Base-by-base conservation (phyloP, 23 red algal species). In the Gracilaria gracilis region DNA sequence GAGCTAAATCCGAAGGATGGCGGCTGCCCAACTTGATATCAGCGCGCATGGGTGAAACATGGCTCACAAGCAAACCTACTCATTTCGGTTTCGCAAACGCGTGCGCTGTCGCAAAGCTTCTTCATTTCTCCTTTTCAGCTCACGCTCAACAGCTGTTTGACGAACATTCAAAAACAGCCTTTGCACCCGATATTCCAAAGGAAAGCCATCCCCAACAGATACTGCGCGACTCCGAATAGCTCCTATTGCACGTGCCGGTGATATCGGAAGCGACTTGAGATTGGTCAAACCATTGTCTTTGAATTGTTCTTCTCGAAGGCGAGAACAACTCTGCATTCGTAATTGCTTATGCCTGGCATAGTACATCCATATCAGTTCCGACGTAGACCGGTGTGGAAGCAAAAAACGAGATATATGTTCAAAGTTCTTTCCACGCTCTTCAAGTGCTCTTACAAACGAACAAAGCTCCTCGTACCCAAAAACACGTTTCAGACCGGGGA, bases 281-380 rank as follows among this genome's bases (percentile, higher is more conserved):
- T 11, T 23, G 20, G 70, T 47, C 29, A 27, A 32, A 28, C 71
- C 71, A 51, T 84, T 77, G 75, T 87, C 75, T 49, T 67, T 66
- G 39, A 76, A 66, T 15, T 49, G 40, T 4, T 93, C 90, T 23
- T 84, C 67, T 29, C 74, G 38, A 38, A 88, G 74, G 57, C 83
- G 46, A 57, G 36, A 21, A 23, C 79, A 81, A 55, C 74, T 82
- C 36, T 94, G 92, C 57, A 87, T 70, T 32, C 83, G 72, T 27
- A 82, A 36, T 57, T 94, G 92, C 77, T 94, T 94, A 57, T 94
- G 92, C 8, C 92, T 83, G 13, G 82, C 65, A 82, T 94, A 94
- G 67, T 94, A 94, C 71, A 87, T 57, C 83, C 76, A 82, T 53
- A 94, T 75, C n/a, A 94, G 73, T 77, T 94, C 83, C 8, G 82